Evolutionary conservation across 768 basidiomycete species (phyloP).

Genomic region (Solioccasus polychromus): DNA sequence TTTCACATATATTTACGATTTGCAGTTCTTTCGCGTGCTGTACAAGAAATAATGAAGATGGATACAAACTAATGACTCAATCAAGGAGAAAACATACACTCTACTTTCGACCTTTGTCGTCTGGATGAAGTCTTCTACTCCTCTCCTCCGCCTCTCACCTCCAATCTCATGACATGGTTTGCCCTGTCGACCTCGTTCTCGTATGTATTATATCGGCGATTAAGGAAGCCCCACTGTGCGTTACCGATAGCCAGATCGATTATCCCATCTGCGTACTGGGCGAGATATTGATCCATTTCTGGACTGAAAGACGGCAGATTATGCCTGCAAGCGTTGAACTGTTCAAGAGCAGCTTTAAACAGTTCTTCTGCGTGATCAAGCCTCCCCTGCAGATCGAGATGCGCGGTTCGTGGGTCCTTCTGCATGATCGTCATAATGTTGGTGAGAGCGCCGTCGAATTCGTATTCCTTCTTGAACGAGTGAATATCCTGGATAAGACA

Average conservation of each 20-base stretch:
- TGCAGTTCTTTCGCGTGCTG: too few relatives aligned
- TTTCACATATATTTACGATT: too few relatives aligned
- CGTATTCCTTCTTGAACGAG: slow-evolving; percentile 30
- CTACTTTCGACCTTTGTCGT: too few relatives aligned
- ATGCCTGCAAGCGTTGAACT: slow-evolving; percentile 21
- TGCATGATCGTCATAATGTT: slow-evolving; percentile 27
- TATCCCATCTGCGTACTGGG: slow-evolving; percentile 25
- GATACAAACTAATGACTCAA: too few relatives aligned
- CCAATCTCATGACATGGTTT: slow-evolving; percentile 19
- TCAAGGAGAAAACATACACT: too few relatives aligned
- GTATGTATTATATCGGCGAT: slow-evolving; percentile 27
- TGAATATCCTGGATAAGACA: slow-evolving; percentile 21
- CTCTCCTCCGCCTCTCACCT: too few relatives aligned
- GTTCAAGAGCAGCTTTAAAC: slow-evolving; percentile 20
- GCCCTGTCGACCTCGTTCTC: slow-evolving; percentile 18
- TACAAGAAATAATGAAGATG: too few relatives aligned
- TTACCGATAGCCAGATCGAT: slow-evolving; percentile 25
- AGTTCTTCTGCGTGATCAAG: slow-evolving; percentile 19
- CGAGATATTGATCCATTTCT: slow-evolving; percentile 16
- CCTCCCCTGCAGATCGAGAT: slow-evolving; percentile 24
- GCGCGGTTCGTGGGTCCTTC: slow-evolving; percentile 22
- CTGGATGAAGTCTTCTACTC: too few relatives aligned
- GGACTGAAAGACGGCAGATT: slow-evolving; percentile 15
- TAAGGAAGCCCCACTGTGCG: slow-evolving; percentile 26
- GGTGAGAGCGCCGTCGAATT: slow-evolving; percentile 26